These are phyloP conservation scores for Paramecium primaurelia DNA, from an alignment of 73 alveolate genomes.

Conservation along the genomic window DNA sequence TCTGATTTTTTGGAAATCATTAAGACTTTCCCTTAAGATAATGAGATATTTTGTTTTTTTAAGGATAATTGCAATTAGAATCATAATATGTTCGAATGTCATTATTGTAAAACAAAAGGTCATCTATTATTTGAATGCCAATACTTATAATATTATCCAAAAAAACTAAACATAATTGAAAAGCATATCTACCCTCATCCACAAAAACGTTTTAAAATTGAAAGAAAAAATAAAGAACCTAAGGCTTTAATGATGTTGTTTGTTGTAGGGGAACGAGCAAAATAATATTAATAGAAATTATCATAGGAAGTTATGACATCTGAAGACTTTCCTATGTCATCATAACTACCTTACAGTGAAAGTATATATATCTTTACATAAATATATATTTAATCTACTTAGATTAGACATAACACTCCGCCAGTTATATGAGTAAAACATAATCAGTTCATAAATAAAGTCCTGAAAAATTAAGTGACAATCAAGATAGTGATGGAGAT, in stretches of 20 bases:
- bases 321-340: constrained; percentile 11
- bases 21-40: constrained; percentile 9
- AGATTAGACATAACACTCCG: constrained; percentile 31
- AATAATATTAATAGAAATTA: neutral
- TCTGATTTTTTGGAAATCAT: neutral
- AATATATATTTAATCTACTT: neutral
- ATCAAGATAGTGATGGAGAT: neutral
- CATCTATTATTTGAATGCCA: constrained; percentile 30
- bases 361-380: neutral
- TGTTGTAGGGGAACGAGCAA: neutral
- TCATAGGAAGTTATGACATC: constrained; percentile 12
- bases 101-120: neutral
- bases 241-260: neutral
- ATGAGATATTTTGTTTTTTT: neutral
- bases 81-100: neutral
- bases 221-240: neutral
- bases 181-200: neutral
- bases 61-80: neutral
- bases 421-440: neutral
- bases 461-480: neutral
- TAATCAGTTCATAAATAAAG: neutral
- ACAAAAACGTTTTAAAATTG: neutral
- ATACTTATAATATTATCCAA: constrained; percentile 3
- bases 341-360: constrained; percentile 31
- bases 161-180: neutral